Conservation (phyloP, 306 rosid genomes). For the Prunus davidiana region DNA sequence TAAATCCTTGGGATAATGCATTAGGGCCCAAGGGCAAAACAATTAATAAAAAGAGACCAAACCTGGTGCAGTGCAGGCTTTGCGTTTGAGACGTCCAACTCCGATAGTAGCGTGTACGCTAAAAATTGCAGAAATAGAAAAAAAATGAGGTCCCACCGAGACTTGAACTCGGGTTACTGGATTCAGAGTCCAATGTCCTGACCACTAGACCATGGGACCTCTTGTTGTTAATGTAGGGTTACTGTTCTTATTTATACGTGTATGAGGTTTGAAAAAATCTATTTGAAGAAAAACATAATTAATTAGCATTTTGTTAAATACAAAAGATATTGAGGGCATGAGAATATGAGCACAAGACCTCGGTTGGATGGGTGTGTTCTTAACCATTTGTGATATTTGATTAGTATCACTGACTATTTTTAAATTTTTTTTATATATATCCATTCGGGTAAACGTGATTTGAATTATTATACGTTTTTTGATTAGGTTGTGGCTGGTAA, state of each 20-base stretch:
- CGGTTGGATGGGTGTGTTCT: too few relatives aligned
- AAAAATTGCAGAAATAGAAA: neutral
- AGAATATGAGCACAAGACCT: too few relatives aligned
- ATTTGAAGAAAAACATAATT: neutral
- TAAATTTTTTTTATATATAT: too few relatives aligned
- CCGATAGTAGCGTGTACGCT: too few relatives aligned
- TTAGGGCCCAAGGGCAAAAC: neutral
- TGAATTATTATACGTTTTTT: neutral
- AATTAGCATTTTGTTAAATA: neutral
- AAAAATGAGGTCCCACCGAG: slow-evolving; percentile 54
- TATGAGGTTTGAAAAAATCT: neutral
- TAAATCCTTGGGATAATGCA: neutral
- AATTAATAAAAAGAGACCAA: neutral
- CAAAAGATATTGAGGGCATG: too few relatives aligned
- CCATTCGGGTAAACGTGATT: neutral
- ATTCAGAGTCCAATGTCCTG: slow-evolving; percentile 63
- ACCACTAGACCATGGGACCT: slow-evolving; percentile 69
- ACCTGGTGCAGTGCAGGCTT: too few relatives aligned
- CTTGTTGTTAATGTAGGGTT: fast-evolving
- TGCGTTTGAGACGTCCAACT: too few relatives aligned
- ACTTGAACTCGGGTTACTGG: slow-evolving; percentile 58
- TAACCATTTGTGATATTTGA: too few relatives aligned
- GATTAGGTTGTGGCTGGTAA: slow-evolving; percentile 77
- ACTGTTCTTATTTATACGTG: neutral
- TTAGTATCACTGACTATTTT: too few relatives aligned